These are phyloP conservation scores for Stenogyne calaminthoides DNA, from an alignment of 305 asterid species.

Conservation along the genomic window DNA sequence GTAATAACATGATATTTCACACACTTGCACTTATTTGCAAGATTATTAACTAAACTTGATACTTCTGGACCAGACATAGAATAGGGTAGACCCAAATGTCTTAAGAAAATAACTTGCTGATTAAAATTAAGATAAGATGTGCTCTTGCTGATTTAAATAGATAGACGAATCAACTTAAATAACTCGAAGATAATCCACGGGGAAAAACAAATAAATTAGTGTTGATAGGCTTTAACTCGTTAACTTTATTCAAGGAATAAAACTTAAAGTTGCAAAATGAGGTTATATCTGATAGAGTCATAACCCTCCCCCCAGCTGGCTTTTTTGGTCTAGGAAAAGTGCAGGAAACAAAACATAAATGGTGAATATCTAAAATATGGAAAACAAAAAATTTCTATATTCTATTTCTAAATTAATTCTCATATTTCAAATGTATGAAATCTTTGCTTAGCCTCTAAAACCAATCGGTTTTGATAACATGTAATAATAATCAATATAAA, in stretches of 20 bases:
- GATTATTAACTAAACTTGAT: too few relatives aligned
- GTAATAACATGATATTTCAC: too few relatives aligned
- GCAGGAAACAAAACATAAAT: not conserved
- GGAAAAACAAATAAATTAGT: not conserved
- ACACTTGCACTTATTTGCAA: too few relatives aligned
- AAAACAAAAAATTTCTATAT: not conserved
- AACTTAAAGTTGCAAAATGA: not conserved
- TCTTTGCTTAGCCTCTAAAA: not conserved
- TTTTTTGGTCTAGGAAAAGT: constrained; percentile 1
- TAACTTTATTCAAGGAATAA: not conserved
- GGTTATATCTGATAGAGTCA: not conserved
- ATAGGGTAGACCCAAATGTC: too few relatives aligned
- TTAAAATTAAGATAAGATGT: too few relatives aligned
- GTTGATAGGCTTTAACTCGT: not conserved
- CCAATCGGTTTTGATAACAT: too few relatives aligned
- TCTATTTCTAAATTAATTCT: not conserved
- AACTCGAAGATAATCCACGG: not conserved
- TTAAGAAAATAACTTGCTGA: too few relatives aligned
- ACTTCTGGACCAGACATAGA: too few relatives aligned
- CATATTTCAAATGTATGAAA: not conserved
- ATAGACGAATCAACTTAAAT: constrained; percentile 8
- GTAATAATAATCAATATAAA: too few relatives aligned
- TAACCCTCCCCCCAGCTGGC: not conserved
- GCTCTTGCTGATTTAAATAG: not conserved
- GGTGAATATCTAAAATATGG: not conserved